phyloP scores from a whole-genome alignment of 2,329 filamentous ascomycete species.

The Monilinia laxa region DNA sequence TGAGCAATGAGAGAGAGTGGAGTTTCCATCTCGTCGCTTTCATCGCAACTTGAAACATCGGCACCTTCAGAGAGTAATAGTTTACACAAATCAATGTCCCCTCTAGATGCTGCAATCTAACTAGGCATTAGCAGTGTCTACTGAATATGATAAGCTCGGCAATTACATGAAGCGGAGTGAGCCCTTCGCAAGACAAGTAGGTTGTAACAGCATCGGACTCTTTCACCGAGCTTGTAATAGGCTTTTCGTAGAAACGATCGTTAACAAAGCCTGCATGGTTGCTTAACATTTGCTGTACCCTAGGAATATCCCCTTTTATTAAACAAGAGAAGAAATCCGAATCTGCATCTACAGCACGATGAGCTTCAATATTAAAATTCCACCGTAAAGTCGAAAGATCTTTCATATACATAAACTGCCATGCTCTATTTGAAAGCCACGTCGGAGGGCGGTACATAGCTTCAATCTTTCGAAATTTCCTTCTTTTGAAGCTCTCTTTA shows the following conservation, averaged over 20 bases:
- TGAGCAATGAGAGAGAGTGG: neutral
- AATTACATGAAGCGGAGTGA: slow-evolving; percentile 17
- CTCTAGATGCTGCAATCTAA: neutral
- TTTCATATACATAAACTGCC: slow-evolving; percentile 1
- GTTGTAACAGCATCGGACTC: neutral
- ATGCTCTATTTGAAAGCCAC: slow-evolving; percentile 19
- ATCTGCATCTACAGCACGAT: neutral
- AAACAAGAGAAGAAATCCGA: slow-evolving; percentile 15
- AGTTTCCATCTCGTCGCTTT: neutral
- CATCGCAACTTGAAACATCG: neutral
- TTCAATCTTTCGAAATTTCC: neutral
- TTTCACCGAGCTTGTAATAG: neutral
- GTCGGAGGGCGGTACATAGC: slow-evolving; percentile 21
- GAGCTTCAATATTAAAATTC: slow-evolving; percentile 13
- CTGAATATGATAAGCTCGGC: neutral
- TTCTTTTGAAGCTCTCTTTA: slow-evolving; percentile 5
- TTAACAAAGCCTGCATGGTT: slow-evolving; percentile 18
- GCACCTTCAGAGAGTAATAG: neutral
- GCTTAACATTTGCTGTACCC: slow-evolving; percentile 20
- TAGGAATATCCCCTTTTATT: slow-evolving; percentile 1
- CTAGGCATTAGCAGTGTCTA: neutral
- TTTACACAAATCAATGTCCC: neutral
- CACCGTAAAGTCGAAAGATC: slow-evolving; percentile 13
- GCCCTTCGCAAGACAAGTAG: neutral
- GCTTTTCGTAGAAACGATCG: neutral